Conservation (phyloP, 2,329 filamentous ascomycete genomes). For the Trichoderma sp. region DNA sequence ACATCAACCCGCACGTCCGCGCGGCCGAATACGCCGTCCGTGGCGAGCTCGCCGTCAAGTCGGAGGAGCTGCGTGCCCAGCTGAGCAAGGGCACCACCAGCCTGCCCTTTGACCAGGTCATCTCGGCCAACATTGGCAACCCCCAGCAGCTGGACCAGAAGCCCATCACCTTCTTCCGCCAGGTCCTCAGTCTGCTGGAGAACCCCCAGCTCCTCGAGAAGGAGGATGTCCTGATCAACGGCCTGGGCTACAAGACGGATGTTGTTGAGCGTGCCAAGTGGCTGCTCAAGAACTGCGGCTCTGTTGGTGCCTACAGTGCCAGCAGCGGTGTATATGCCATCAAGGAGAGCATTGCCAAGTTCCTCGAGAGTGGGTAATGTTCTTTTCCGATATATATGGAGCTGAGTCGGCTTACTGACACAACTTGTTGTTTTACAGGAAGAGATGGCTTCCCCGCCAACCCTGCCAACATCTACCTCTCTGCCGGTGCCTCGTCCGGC, state of each 20-base stretch:
- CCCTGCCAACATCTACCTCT: constrained; percentile 82
- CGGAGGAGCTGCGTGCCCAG: constrained; percentile 81
- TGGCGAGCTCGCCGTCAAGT: constrained; percentile 90
- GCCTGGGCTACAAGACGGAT: constrained; percentile 84
- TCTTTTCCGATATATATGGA: not conserved
- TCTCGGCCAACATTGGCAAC: constrained; percentile 98
- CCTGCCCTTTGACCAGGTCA: constrained; percentile 85
- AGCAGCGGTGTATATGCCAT: constrained; percentile 86
- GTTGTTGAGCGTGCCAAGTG: constrained; percentile 79
- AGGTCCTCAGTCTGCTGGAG: constrained; percentile 90
- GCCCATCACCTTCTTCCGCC: constrained; percentile 98
- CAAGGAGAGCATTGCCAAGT: constrained; percentile 84
- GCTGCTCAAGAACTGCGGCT: constrained; percentile 79
- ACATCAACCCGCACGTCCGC: constrained; percentile 88
- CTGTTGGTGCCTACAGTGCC: constrained; percentile 94
- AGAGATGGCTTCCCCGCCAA: constrained; percentile 87
- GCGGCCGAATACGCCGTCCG: constrained; percentile 94
- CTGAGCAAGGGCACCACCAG: constrained; percentile 57
- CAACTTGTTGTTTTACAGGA: constrained; percentile 40
- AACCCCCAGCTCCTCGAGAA: constrained; percentile 83
- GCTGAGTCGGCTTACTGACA: constrained; percentile 11
- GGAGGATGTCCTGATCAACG: constrained; percentile 70
- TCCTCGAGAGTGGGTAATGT: constrained; percentile 73
- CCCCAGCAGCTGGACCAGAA: constrained; percentile 98
- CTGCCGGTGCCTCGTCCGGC: constrained; percentile 85